Evolutionary conservation across 305 asterid species (phyloP).

Genomic region (Solanum hybrid): DNA sequence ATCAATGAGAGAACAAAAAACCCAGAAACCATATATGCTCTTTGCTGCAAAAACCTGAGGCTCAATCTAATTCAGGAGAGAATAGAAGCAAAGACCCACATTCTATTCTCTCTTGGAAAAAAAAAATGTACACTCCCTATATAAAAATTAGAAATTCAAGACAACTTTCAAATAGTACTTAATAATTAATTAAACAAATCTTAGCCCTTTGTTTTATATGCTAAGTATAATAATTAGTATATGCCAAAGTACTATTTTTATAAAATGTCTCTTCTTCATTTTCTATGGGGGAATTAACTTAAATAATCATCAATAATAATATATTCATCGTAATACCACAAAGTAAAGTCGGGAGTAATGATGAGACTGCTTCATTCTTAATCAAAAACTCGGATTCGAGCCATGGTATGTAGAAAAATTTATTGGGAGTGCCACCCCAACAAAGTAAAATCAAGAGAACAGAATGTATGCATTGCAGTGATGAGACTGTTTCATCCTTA

Average conservation of each 20-base stretch:
- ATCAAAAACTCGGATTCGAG: fast-evolving
- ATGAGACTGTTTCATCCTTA: not conserved
- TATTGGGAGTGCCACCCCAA: not conserved
- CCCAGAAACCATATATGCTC: not conserved
- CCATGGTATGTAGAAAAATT: too few species aligned
- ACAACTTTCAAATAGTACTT: not conserved
- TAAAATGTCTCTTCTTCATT: not conserved
- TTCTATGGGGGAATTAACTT: not conserved
- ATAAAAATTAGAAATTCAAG: not conserved
- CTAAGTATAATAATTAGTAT: not conserved
- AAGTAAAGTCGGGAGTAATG: too few species aligned
- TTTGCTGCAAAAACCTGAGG: slow-evolving; percentile 5
- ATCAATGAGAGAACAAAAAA: not conserved
- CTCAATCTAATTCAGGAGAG: slow-evolving; percentile 4
- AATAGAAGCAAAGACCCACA: slow-evolving; percentile 8
- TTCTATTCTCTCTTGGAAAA: not conserved
- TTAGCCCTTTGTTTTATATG: not conserved
- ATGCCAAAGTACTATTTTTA: not conserved
- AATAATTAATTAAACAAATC: not conserved
- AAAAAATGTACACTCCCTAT: not conserved
- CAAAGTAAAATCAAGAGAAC: not conserved
- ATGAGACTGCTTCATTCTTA: too few species aligned
- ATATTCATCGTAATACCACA: not conserved
- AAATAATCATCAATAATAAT: not conserved
- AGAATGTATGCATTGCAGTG: not conserved